Evolutionary conservation across 805 yeast species (phyloP).

Genomic region (Barnettozyma pratensis): DNA sequence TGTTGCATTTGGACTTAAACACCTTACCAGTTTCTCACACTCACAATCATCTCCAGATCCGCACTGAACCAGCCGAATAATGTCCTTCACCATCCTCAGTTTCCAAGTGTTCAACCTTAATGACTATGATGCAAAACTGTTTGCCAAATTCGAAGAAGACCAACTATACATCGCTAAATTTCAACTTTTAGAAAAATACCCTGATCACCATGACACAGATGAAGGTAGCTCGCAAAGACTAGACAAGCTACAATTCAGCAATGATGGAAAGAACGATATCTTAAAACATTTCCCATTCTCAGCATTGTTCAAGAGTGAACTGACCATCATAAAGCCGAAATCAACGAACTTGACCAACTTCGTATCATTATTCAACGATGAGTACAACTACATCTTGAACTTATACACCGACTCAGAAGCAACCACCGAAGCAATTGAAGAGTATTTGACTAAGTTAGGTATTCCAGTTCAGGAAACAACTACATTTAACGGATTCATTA

Average conservation of each 20-base stretch:
- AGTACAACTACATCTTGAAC: slow-evolving; percentile 21
- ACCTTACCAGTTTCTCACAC: neutral
- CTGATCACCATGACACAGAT: slow-evolving; percentile 11
- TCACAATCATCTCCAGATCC: neutral
- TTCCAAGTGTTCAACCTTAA: slow-evolving; percentile 22
- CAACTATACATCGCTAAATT: slow-evolving; percentile 19
- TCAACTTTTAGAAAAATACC: slow-evolving; percentile 16
- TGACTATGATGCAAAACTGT: slow-evolving; percentile 22
- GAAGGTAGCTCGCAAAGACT: slow-evolving; percentile 22
- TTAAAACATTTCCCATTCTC: slow-evolving; percentile 21
- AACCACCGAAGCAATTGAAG: slow-evolving; percentile 1
- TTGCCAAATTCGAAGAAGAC: slow-evolving; percentile 16
- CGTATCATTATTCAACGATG: slow-evolving; percentile 16
- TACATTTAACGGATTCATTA: slow-evolving; percentile 10
- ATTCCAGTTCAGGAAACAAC: slow-evolving; percentile 4
- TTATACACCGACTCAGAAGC: slow-evolving; percentile 12
- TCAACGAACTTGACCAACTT: slow-evolving; percentile 8
- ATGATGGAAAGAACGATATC: slow-evolving; percentile 3
- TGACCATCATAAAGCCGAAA: slow-evolving; percentile 10
- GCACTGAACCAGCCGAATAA: neutral
- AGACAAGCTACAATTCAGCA: slow-evolving; percentile 13
- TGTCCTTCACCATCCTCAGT: slow-evolving; percentile 17
- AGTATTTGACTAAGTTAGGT: slow-evolving; percentile 8
- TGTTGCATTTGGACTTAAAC: neutral
- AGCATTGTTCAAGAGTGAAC: slow-evolving; percentile 15